Percentiles rank a stretch among this genome's conserved stretches.
These are phyloP conservation scores for Boeremia lycopersici DNA, from an alignment of 2,329 filamentous ascomycete genomes.

Conservation along the genomic window DNA sequence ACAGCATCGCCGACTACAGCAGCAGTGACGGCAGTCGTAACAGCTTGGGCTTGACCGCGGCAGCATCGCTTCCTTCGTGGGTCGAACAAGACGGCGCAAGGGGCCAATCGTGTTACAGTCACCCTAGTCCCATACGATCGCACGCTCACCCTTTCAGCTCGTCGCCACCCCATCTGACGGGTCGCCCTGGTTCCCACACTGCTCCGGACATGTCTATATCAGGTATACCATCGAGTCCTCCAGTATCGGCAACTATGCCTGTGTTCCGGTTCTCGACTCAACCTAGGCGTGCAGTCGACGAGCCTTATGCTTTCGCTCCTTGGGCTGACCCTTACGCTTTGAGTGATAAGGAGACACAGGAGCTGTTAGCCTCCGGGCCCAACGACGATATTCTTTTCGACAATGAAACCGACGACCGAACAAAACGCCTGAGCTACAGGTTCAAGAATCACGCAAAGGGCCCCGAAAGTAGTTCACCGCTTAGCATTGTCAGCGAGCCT, in stretches of 20 bases:
- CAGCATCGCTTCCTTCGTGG: constrained; percentile 19
- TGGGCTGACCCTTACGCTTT: constrained; percentile 32
- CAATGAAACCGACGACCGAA: constrained; percentile 14
- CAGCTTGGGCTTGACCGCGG: constrained; percentile 21
- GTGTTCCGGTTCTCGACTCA: constrained; percentile 15
- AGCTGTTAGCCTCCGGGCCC: constrained; percentile 43
- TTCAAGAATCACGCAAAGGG: constrained; percentile 2
- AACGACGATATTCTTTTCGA: constrained; percentile 44
- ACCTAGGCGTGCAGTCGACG: constrained; percentile 7
- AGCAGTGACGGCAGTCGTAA: constrained; percentile 33
- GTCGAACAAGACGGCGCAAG: constrained; percentile 15
- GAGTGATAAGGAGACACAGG: constrained; percentile 42
- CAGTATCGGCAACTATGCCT: constrained; percentile 26
- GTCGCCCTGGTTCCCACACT: constrained; percentile 13
- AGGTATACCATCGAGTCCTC: constrained; percentile 18
- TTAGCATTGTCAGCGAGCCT: neutral
- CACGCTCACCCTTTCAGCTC: constrained; percentile 37
- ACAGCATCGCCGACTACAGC: constrained; percentile 45
- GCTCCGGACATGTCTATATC: constrained; percentile 14
- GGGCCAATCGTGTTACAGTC: constrained; percentile 26
- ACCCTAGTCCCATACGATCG: constrained; percentile 30
- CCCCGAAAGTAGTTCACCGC: constrained; percentile 5
- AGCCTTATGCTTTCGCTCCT: constrained; percentile 24
- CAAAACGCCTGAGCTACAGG: constrained; percentile 1
- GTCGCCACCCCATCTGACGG: constrained; percentile 32